A percentile compares a stretch with the other conserved stretches of the same genome.
Conservation (phyloP, 2,329 filamentous ascomycete genomes). For the Penicillium sp. region DNA sequence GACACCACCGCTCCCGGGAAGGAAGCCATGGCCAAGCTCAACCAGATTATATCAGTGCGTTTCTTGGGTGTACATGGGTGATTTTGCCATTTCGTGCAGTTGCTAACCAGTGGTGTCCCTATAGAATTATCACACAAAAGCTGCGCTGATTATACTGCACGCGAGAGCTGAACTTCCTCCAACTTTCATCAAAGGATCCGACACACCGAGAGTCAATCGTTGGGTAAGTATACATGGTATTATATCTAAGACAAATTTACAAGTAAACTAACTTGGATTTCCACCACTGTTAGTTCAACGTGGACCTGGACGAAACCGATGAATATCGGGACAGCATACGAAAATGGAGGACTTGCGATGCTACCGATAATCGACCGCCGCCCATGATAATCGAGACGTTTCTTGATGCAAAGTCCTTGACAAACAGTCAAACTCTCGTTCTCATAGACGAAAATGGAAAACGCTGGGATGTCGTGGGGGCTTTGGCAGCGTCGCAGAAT, state of each 20-base stretch:
- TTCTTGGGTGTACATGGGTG: not conserved
- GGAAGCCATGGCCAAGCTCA: slow-evolving; percentile 74
- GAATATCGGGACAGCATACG: slow-evolving; percentile 76
- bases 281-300: slow-evolving; percentile 69
- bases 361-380: slow-evolving; percentile 71
- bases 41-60: slow-evolving; percentile 85
- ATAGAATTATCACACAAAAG: slow-evolving; percentile 89
- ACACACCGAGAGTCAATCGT: slow-evolving; percentile 69
- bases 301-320: slow-evolving; percentile 89
- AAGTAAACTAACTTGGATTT: slow-evolving; percentile 48
- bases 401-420: slow-evolving; percentile 73
- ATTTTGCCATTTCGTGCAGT: slow-evolving; percentile 7
- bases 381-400: slow-evolving; percentile 88
- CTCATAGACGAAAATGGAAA: slow-evolving; percentile 85
- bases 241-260: slow-evolving; percentile 77
- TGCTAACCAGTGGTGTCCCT: slow-evolving; percentile 23
- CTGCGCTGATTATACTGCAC: slow-evolving; percentile 76
- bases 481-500: slow-evolving; percentile 62
- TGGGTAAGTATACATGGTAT: slow-evolving; percentile 62
- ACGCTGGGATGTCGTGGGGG: slow-evolving; percentile 86
- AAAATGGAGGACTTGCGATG: slow-evolving; percentile 76
- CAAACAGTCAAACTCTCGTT: slow-evolving; percentile 80
- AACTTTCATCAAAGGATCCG: slow-evolving; percentile 53
- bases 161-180: slow-evolving; percentile 69
- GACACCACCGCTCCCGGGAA: slow-evolving; percentile 51